Percentiles rank a stretch among this genome's conserved stretches.
Evolutionary conservation across 306 rosid species (phyloP).

Genomic region (Dalbergia oliveri): DNA sequence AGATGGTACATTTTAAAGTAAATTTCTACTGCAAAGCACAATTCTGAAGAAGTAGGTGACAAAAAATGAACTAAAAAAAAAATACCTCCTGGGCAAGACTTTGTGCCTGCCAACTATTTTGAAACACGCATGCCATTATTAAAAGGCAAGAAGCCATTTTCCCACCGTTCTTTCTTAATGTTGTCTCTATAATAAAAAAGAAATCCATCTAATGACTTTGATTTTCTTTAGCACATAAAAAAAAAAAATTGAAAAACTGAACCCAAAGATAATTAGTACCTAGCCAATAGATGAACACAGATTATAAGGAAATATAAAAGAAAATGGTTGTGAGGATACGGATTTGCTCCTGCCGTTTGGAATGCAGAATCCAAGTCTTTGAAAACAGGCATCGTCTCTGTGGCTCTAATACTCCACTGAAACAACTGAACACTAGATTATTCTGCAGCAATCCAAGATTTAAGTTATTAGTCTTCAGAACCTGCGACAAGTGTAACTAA

Average conservation of each 20-base stretch:
- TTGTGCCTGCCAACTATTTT: conserved; percentile 17
- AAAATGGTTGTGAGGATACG: conserved; percentile 79
- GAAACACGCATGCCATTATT: not conserved
- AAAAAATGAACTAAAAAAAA: not conserved
- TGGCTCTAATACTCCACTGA: conserved; percentile 49
- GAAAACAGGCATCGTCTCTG: conserved; percentile 67
- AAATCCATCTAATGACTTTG: conserved; percentile 21
- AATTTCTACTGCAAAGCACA: conserved; percentile 28
- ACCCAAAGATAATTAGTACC: not conserved
- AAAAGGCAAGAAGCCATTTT: conserved; percentile 21
- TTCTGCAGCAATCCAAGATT: conserved; percentile 56
- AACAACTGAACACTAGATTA: conserved; percentile 32
- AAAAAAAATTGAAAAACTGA: not conserved
- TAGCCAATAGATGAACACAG: conserved; percentile 17
- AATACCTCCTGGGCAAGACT: conserved; percentile 1
- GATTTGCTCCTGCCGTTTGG: conserved; percentile 77
- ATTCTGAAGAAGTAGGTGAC: conserved; percentile 29
- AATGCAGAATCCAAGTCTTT: conserved; percentile 83
- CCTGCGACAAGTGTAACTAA: not conserved
- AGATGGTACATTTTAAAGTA: conserved; percentile 9
- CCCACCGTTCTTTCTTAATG: not conserved
- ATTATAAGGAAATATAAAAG: conserved; percentile 28
- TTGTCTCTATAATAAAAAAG: conserved; percentile 27
- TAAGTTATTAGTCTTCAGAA: conserved; percentile 41
- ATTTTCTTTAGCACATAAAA: not conserved